These are phyloP conservation scores for Aspergillus neotritici DNA, from an alignment of 2,329 filamentous ascomycete species.

Conservation along the genomic window DNA sequence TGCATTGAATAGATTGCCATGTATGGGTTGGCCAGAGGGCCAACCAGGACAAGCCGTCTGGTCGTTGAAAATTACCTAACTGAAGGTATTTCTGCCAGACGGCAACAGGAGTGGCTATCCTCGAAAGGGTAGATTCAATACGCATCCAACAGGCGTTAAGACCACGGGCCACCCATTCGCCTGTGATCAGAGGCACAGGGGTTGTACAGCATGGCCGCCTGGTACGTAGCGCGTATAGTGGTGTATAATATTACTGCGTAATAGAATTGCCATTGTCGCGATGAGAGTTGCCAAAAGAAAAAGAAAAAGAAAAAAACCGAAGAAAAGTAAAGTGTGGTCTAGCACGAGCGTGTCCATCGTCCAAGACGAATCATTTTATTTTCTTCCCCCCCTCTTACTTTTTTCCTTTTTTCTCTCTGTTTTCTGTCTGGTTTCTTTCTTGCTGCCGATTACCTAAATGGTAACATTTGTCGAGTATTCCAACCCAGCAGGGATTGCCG, in stretches of 20 bases:
- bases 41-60: neutral
- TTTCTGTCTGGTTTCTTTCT: too few relatives aligned
- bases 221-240: neutral
- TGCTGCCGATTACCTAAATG: too few relatives aligned
- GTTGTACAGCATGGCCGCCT: slow-evolving; percentile 12
- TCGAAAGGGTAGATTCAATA: neutral
- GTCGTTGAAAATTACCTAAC: neutral
- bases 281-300: slow-evolving; percentile 3
- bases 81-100: neutral
- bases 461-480: too few relatives aligned
- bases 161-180: slow-evolving; percentile 2
- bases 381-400: too few relatives aligned
- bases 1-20: too few relatives aligned
- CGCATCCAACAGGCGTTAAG: slow-evolving; percentile 3
- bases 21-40: too few relatives aligned
- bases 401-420: too few relatives aligned
- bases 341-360: too few relatives aligned
- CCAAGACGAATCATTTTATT: too few relatives aligned
- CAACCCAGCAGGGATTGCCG: too few relatives aligned
- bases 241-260: too few relatives aligned
- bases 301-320: neutral
- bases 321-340: too few relatives aligned
- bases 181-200: slow-evolving; percentile 1
- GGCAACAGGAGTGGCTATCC: neutral
- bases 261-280: neutral